phyloP scores from a whole-genome alignment of 1,139 yeast genomes.

The Pichia sp. region DNA sequence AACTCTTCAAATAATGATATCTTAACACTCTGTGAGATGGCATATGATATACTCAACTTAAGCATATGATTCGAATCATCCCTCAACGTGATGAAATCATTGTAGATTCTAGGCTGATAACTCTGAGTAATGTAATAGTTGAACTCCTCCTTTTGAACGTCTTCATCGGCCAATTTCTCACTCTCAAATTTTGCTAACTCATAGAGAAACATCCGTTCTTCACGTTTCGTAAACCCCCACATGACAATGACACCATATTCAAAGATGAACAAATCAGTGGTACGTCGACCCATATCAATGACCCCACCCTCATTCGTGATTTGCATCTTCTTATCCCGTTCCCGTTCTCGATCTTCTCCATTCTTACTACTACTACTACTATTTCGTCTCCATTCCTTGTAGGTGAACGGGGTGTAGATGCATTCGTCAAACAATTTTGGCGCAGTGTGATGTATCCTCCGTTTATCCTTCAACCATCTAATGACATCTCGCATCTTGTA shows the following conservation, averaged over 20 bases:
- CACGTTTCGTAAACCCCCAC: slow-evolving; percentile 89
- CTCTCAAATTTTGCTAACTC: slow-evolving; percentile 85
- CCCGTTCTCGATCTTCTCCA: neutral
- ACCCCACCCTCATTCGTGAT: slow-evolving; percentile 94
- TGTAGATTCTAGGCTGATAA: slow-evolving; percentile 91
- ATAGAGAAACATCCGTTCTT: slow-evolving; percentile 73
- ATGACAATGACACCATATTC: slow-evolving; percentile 92
- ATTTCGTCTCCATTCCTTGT: slow-evolving; percentile 60
- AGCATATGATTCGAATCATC: slow-evolving; percentile 90
- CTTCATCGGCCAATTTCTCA: slow-evolving; percentile 85
- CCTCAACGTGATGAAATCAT: slow-evolving; percentile 86
- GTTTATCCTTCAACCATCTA: slow-evolving; percentile 79
- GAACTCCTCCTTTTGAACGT: slow-evolving; percentile 89
- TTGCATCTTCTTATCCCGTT: slow-evolving; percentile 38
- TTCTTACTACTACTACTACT: slow-evolving; percentile 7
- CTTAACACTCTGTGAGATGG: slow-evolving; percentile 87
- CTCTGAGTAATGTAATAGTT: slow-evolving; percentile 89
- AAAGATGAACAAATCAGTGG: slow-evolving; percentile 77
- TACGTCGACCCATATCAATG: slow-evolving; percentile 67
- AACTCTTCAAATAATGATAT: slow-evolving; percentile 91
- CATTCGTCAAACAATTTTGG: slow-evolving; percentile 94
- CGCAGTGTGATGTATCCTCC: slow-evolving; percentile 63
- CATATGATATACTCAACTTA: slow-evolving; percentile 83
- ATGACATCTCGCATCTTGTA: slow-evolving; percentile 82
- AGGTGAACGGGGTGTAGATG: slow-evolving; percentile 81